phyloP scores from a whole-genome alignment of 2,329 filamentous ascomycete genomes.

The Pyrenophora teres region DNA sequence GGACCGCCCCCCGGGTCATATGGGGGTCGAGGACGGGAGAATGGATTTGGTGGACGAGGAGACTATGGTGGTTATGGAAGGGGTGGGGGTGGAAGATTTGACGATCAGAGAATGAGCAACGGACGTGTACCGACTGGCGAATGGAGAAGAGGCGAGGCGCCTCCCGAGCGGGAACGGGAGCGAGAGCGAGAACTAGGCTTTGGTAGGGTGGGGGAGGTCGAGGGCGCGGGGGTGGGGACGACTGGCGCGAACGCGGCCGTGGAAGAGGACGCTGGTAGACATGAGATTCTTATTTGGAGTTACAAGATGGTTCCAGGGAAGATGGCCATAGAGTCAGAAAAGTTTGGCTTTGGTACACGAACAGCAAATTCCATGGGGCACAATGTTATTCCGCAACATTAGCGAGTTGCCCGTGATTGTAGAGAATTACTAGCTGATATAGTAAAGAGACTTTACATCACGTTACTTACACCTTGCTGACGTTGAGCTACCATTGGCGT shows the following conservation, averaged over 20 bases:
- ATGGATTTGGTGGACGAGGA: conserved; percentile 42
- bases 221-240: conserved; percentile 41
- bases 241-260: conserved; percentile 41
- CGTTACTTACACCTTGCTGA: too few species aligned
- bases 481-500: too few species aligned
- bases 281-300: not conserved
- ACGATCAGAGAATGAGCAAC: conserved; percentile 47
- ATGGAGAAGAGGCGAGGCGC: conserved; percentile 68
- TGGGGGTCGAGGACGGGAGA: conserved; percentile 36
- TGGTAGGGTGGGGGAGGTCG: conserved; percentile 39
- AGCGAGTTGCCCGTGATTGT: not conserved
- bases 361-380: not conserved
- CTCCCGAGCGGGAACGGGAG: conserved; percentile 61
- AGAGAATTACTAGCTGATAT: too few species aligned
- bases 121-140: conserved; percentile 60
- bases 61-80: conserved; percentile 35
- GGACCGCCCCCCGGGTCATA: conserved; percentile 36
- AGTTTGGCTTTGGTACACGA: too few species aligned
- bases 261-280: conserved; percentile 41
- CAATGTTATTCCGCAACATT: not conserved
- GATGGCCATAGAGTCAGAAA: not conserved
- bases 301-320: not conserved
- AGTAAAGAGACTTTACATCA: too few species aligned
- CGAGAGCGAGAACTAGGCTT: conserved; percentile 54
- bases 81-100: conserved; percentile 42